Percentiles rank a stretch among this genome's conserved stretches.
These are phyloP conservation scores for Samsoniella hepiali DNA, from an alignment of 2,329 filamentous ascomycete genomes.

Conservation along the genomic window DNA sequence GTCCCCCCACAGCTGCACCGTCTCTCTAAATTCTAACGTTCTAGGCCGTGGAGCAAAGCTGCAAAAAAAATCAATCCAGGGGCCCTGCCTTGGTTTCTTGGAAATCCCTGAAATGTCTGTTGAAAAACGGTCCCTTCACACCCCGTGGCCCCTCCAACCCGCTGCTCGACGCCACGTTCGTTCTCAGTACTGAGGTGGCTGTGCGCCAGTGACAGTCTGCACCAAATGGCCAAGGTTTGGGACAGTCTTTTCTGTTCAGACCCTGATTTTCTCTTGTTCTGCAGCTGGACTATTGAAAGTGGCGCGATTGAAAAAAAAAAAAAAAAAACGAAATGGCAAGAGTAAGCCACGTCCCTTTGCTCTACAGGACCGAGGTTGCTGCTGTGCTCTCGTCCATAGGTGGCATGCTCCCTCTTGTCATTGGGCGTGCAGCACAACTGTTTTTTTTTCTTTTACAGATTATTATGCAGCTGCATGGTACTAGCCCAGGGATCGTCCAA, in stretches of 20 bases:
- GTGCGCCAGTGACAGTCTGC: not conserved
- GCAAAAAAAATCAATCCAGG: not conserved
- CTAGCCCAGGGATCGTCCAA: not conserved
- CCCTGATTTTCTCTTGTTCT: not conserved
- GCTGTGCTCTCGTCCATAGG: not conserved
- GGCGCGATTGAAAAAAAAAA: not conserved
- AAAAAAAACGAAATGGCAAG: too few species aligned
- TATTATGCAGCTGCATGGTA: not conserved
- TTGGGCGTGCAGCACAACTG: too few species aligned
- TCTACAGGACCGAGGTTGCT: not conserved
- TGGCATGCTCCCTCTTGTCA: not conserved
- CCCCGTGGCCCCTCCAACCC: not conserved
- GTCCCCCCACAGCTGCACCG: not conserved
- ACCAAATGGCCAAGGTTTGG: not conserved
- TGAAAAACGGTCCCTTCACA: not conserved
- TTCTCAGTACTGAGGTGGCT: slow-evolving; percentile 8
- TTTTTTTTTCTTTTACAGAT: too few species aligned
- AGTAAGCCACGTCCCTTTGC: too few species aligned
- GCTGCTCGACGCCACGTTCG: not conserved
- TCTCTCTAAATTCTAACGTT: not conserved
- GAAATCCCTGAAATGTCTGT: slow-evolving; percentile 5
- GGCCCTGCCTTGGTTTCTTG: not conserved
- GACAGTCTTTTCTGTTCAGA: not conserved
- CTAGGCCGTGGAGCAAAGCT: not conserved
- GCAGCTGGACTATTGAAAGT: not conserved